Percentiles rank a stretch among this genome's conserved stretches.
Conservation (phyloP, 2,329 filamentous ascomycete genomes). For the Aspergillus quadricinctus region DNA sequence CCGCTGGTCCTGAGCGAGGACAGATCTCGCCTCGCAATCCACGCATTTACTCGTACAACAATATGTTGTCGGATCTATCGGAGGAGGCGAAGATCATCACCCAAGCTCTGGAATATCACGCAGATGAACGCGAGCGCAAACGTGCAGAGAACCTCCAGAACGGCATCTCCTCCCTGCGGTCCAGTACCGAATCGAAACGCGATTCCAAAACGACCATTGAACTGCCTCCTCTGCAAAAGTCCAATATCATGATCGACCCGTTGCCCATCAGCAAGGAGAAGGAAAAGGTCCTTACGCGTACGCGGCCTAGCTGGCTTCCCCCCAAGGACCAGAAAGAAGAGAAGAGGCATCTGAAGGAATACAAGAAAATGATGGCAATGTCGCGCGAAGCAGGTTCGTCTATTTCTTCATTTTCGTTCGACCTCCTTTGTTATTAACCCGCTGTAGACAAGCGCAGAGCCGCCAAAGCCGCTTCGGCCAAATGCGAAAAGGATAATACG, state of each 20-base stretch:
- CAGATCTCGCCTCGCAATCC: conserved; percentile 40
- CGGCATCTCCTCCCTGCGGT: conserved; percentile 33
- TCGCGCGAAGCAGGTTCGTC: conserved; percentile 53
- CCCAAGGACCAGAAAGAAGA: conserved; percentile 82
- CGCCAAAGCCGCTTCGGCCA: conserved; percentile 43
- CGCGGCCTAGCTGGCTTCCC: conserved; percentile 63
- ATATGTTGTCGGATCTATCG: conserved; percentile 54
- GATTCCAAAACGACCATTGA: conserved; percentile 40
- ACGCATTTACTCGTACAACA: conserved; percentile 56
- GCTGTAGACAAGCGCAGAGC: conserved; percentile 47
- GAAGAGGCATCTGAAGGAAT: conserved; percentile 74
- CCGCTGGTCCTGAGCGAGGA: conserved; percentile 39
- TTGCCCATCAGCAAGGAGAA: conserved; percentile 64
- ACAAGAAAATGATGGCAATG: conserved; percentile 62
- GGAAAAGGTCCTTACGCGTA: conserved; percentile 61
- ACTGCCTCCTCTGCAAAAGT: conserved; percentile 58
- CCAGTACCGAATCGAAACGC: conserved; percentile 36
- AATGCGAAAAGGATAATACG: conserved; percentile 49
- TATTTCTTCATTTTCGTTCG: background rate
- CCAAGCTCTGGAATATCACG: conserved; percentile 55
- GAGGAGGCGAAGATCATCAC: conserved; percentile 58
- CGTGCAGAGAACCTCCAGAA: conserved; percentile 46
- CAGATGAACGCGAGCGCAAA: conserved; percentile 45
- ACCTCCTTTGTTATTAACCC: conserved; percentile 8
- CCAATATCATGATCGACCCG: conserved; percentile 62